These are phyloP conservation scores for Stentor coeruleus DNA, from an alignment of 73 alveolate species.

Conservation along the genomic window DNA sequence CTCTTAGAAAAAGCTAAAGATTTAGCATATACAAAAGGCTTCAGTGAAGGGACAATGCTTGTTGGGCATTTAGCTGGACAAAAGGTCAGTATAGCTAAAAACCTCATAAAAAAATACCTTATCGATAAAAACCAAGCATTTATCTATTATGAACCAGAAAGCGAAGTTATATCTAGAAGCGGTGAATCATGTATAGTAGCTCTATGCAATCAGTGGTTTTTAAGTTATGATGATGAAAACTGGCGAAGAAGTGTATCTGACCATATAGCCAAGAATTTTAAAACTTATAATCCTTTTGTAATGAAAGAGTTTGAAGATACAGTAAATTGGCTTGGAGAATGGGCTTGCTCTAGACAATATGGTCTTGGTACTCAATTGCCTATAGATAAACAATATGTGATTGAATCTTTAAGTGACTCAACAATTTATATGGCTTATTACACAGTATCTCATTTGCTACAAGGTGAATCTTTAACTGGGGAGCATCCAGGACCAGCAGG, in stretches of 20 bases:
- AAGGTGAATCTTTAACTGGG: constrained; percentile 84
- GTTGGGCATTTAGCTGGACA: constrained; percentile 80
- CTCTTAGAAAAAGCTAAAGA: constrained; percentile 88
- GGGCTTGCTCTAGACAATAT: constrained; percentile 98
- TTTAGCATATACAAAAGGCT: constrained; percentile 90
- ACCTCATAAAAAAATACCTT: constrained; percentile 66
- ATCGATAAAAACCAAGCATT: constrained; percentile 76
- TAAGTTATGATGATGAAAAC: constrained; percentile 93
- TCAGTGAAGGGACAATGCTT: constrained; percentile 89
- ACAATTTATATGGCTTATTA: constrained; percentile 99
- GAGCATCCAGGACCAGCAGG: constrained; percentile 65
- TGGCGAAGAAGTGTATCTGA: constrained; percentile 87
- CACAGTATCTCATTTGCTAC: constrained; percentile 95
- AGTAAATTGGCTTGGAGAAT: constrained; percentile 95
- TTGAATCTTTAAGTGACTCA: constrained; percentile 98
- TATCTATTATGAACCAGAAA: constrained; percentile 97
- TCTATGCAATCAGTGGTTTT: constrained; percentile 96
- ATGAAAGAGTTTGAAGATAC: constrained; percentile 84
- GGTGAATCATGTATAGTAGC: constrained; percentile 99
- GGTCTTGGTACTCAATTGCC: constrained; percentile 99
- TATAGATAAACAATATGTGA: constrained; percentile 91
- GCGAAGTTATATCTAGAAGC: constrained; percentile 86
- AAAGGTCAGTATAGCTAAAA: constrained; percentile 82
- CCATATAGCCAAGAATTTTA: constrained; percentile 81
- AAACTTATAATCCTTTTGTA: constrained; percentile 78